phyloP scores from a whole-genome alignment of 192 early-diverging fungal species.

The Ambispora gerdemannii region DNA sequence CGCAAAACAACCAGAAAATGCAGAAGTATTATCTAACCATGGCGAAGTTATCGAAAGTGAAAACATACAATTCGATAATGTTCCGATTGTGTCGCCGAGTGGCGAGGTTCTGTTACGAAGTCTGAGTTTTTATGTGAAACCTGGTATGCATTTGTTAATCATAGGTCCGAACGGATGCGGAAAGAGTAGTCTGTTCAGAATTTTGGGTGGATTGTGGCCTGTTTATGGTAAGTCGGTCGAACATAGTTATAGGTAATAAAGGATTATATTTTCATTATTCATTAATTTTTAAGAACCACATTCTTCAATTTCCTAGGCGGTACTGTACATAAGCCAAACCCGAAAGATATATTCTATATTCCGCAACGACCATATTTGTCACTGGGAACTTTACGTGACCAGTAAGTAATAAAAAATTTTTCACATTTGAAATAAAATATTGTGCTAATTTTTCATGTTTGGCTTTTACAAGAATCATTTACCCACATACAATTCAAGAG shows the following conservation, averaged over 20 bases:
- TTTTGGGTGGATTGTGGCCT: constrained; percentile 95
- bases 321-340: constrained; percentile 68
- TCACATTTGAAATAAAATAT: background rate
- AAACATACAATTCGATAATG: constrained; percentile 83
- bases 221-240: constrained; percentile 77
- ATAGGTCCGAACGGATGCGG: constrained; percentile 95
- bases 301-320: constrained; percentile 49
- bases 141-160: constrained; percentile 89
- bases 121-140: constrained; percentile 82
- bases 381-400: constrained; percentile 90
- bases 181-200: constrained; percentile 92
- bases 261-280: background rate
- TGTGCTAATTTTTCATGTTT: background rate
- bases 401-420: constrained; percentile 45
- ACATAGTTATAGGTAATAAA: too few relatives aligned
- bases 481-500: constrained; percentile 83
- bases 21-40: constrained; percentile 56
- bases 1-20: constrained; percentile 51
- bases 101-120: constrained; percentile 89
- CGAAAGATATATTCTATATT: constrained; percentile 94
- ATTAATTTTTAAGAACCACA: background rate
- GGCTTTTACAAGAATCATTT: constrained; percentile 68
- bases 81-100: constrained; percentile 93
- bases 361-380: constrained; percentile 98
- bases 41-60: constrained; percentile 69